Base-by-base conservation (phyloP, 768 basidiomycete genomes). In the Coprinopsis cinerea region DNA sequence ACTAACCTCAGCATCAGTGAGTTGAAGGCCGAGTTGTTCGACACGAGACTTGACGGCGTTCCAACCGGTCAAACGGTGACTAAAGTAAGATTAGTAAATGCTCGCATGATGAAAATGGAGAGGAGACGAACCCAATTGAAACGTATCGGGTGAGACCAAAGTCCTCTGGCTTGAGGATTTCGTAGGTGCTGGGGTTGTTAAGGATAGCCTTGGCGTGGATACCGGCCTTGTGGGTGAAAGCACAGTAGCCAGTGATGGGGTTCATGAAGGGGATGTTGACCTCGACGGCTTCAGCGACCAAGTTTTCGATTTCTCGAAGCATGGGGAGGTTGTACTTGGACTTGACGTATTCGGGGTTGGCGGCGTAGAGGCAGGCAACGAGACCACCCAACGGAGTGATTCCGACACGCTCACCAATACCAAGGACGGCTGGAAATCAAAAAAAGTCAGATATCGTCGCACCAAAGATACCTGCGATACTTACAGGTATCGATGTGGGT, bases 201-300 rank as follows among this genome's bases (percentile, higher is more conserved):
- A 67, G 82, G 68, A 99, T 99, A 32, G 96, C 96, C 79, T 99
- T 99, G 72, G 96, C 96, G 69, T 99, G 96, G 56, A 99, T 99
- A 65, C 96, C 96, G 18, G 96, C 96, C 85, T 99, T 98, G 84
- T 98, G 96, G 23, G 96, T 99, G 76, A 99, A 99, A 2, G 96
- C 96, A 64, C 96, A 98, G 71, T 97, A 99, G 14, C 96, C 96
- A 49, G 89, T 91, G 63, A 93, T 87, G 28, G 91, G 90, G 71
- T 95, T 95, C 82, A 87, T 89, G 77, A 98, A 99, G 18, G 96
- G 96, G 37, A 99, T 82, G 56, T 92, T 89, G 65, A 98, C 92
- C 67, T 97, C 93, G 53, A 99, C 96, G 44, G 95, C 96, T 70
- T 97, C 94, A 32, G 96, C 96, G 54, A 99, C 94, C 61, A 97